phyloP scores from a whole-genome alignment of 2,329 filamentous ascomycete genomes.

The Fusarium marasasianum region DNA sequence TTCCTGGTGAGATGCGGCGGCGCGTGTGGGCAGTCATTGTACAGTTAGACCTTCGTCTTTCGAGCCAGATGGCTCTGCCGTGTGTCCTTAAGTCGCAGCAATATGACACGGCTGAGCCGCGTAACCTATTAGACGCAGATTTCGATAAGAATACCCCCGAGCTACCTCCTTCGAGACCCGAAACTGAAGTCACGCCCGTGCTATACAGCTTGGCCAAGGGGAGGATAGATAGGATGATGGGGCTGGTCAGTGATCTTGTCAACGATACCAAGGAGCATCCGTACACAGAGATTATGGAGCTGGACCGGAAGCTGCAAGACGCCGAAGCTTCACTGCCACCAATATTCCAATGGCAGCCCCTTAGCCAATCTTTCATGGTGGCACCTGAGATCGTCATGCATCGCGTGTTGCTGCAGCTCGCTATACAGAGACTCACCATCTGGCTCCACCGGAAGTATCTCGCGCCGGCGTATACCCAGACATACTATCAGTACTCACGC shows the following conservation, averaged over 20 bases:
- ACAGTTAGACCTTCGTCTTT: slow-evolving; percentile 68
- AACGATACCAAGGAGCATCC: not conserved
- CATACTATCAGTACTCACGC: not conserved
- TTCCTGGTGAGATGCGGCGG: slow-evolving; percentile 60
- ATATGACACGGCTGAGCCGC: slow-evolving; percentile 10
- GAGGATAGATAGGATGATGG: not conserved
- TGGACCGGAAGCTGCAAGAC: not conserved
- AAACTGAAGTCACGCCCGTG: slow-evolving; percentile 23
- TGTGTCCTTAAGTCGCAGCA: slow-evolving; percentile 3
- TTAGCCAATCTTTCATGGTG: not conserved
- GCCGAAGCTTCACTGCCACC: not conserved
- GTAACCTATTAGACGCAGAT: slow-evolving; percentile 19
- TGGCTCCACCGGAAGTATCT: not conserved
- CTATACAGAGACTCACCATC: not conserved
- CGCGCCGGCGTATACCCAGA: not conserved
- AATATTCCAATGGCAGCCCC: not conserved
- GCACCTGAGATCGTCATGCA: not conserved
- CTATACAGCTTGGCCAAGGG: not conserved
- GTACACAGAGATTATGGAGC: fast-evolving
- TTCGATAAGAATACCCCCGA: slow-evolving; percentile 11
- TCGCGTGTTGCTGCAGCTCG: not conserved
- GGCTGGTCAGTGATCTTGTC: not conserved
- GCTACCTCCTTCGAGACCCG: slow-evolving; percentile 16
- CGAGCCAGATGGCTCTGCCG: slow-evolving; percentile 69
- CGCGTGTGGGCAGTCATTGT: slow-evolving; percentile 59